Conservation (phyloP, 495 filamentous ascomycete genomes). For the Cercophora sp. region DNA sequence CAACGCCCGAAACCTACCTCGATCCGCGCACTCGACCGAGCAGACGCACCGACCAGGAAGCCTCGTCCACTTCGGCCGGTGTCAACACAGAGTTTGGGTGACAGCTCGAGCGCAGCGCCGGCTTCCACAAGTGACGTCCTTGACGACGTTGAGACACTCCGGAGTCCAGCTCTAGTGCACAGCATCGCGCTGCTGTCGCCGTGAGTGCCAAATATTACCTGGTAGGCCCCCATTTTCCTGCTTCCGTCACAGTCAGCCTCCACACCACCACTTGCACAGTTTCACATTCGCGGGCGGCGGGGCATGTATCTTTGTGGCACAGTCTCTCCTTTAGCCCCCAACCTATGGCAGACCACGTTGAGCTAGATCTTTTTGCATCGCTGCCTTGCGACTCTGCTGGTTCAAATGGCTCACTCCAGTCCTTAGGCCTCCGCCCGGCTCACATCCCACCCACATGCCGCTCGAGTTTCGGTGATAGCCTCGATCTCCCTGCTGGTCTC, state of each 20-base stretch:
- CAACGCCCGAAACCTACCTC: not conserved
- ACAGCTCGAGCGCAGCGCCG: slow-evolving; percentile 17
- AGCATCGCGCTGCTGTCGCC: not conserved
- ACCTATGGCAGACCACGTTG: too few species aligned
- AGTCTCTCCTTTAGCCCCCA: too few species aligned
- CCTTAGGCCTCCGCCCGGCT: not conserved
- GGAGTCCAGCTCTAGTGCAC: not conserved
- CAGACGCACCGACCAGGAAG: too few species aligned
- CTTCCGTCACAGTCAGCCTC: not conserved
- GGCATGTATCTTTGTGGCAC: too few species aligned
- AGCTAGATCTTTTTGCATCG: not conserved
- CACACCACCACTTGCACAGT: not conserved
- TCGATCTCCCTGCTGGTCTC: not conserved
- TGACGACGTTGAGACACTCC: slow-evolving; percentile 4
- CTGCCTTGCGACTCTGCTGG: not conserved
- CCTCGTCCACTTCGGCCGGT: not conserved
- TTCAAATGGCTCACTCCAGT: not conserved
- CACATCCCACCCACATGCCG: slow-evolving; percentile 14
- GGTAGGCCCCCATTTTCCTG: not conserved
- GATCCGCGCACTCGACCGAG: slow-evolving; percentile 7
- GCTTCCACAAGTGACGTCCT: slow-evolving; percentile 7
- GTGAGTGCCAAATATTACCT: slow-evolving; percentile 5
- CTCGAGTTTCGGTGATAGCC: slow-evolving; percentile 8
- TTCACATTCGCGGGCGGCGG: too few species aligned
- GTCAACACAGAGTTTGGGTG: slow-evolving; percentile 11